Evolutionary conservation across 1,139 yeast species (phyloP), one percentile per base, ranked within the genome.

Genomic region (Chernovozyma sophiae-reginae): DNA sequence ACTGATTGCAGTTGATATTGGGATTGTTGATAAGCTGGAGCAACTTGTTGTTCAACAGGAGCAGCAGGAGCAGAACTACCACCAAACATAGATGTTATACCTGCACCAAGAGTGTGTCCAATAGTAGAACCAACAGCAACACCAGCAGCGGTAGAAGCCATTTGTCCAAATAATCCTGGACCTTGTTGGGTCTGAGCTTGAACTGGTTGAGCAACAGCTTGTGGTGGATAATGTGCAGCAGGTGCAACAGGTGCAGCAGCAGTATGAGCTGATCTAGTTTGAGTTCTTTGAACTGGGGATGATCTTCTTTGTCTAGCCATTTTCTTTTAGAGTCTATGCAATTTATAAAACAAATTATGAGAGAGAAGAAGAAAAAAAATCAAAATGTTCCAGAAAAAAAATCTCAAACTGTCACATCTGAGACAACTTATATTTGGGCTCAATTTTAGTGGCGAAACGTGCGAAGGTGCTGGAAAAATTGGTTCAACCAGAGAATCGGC

Each of bases 81-180:
- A 38, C 95, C 90, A 56, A 92, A 90, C 74, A 92, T 65, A 36
- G 87, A 74, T 38, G 95, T 80, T 52, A 92, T 71, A 53, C 97
- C 97, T 42, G 95, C 95, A 65, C 97, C 97, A 44, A 92, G 52
- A 35, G 97, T 87, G 73, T 92, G 98, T 43, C 98, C 98, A 43
- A 90, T 81, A 46, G 97, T 82, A 40, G 96, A 86, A 55, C 98
- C 98, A 41, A 92, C 97, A 36, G 97, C 98, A 27, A 92, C 98
- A 78, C 98, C 98, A 38, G 97, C 98, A 43, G 98, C 98, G 39
- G 98, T 92, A 32, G 95, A 75, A 24, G 97, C 97, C 97, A 92
- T 92, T 67, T 92, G 96, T 43, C 94, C 86, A 56, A 92, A 90
- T 60, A 92, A 58, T 51, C 97, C 97, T 36, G 98, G 97, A 24